These are phyloP conservation scores for Backusella mclennaniae DNA, from an alignment of 192 early-diverging fungal species.

Conservation along the genomic window DNA sequence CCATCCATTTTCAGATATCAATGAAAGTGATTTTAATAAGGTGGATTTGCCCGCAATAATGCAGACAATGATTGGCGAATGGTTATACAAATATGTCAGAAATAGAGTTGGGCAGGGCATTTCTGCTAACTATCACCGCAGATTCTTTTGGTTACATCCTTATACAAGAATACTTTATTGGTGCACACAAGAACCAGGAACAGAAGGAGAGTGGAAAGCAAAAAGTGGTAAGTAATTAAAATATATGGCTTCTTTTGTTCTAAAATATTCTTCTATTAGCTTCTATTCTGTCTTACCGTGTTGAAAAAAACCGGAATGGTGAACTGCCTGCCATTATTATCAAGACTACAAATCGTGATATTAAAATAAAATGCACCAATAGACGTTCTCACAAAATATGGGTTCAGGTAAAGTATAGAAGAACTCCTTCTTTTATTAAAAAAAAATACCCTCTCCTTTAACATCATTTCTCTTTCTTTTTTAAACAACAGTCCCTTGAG, in stretches of 20 bases:
- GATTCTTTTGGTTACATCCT: constrained; percentile 85
- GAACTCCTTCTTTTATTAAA: not conserved
- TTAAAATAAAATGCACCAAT: constrained; percentile 67
- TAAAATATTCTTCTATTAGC: not conserved
- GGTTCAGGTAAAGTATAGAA: constrained; percentile 51
- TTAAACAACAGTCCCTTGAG: not conserved
- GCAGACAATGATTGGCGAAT: constrained; percentile 82
- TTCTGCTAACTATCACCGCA: constrained; percentile 60
- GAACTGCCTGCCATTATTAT: constrained; percentile 58
- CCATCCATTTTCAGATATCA: not conserved
- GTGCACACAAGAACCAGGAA: constrained; percentile 63
- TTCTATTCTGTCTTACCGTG: constrained; percentile 33
- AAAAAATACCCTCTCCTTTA: not conserved
- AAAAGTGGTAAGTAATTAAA: constrained; percentile 46
- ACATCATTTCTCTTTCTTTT: not conserved
- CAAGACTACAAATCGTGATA: constrained; percentile 59
- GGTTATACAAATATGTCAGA: constrained; percentile 71
- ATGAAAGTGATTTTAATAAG: not conserved
- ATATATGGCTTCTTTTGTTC: not conserved
- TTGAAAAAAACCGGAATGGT: constrained; percentile 30
- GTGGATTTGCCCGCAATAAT: constrained; percentile 48
- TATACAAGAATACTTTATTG: constrained; percentile 78
- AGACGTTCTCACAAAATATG: constrained; percentile 68
- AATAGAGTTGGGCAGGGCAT: constrained; percentile 43
- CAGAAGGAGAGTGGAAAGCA: constrained; percentile 37